Conservation (phyloP, 1,284 basidiomycete genomes). For the Hemileia vastatrix region DNA sequence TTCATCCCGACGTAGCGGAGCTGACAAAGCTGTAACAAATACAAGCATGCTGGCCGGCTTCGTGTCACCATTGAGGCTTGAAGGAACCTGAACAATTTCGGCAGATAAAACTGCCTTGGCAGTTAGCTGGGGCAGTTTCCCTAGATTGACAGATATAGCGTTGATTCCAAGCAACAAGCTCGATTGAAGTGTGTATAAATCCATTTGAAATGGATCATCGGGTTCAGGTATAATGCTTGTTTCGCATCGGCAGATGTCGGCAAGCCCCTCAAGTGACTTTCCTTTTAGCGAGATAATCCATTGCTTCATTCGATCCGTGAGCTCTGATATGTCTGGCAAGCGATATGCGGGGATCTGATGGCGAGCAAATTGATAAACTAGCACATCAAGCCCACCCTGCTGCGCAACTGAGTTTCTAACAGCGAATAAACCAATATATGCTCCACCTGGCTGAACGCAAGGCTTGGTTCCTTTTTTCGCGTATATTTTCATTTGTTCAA, state of each 20-base stretch:
- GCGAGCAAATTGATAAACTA: conserved; percentile 51
- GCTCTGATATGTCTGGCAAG: conserved; percentile 48
- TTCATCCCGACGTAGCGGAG: conserved; percentile 38
- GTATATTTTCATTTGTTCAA: conserved; percentile 49
- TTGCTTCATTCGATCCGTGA: conserved; percentile 45
- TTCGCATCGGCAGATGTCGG: conserved; percentile 46
- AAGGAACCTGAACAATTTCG: conserved; percentile 49
- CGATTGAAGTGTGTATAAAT: conserved; percentile 49
- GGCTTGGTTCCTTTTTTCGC: conserved; percentile 49
- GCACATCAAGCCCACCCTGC: conserved; percentile 46
- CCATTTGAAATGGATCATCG: conserved; percentile 41
- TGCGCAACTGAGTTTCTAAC: conserved; percentile 46
- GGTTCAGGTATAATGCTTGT: conserved; percentile 34
- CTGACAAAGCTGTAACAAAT: conserved; percentile 48
- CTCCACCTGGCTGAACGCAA: conserved; percentile 50
- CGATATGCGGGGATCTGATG: conserved; percentile 52
- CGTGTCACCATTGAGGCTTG: conserved; percentile 39
- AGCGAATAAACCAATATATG: conserved; percentile 50
- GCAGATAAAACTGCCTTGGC: conserved; percentile 47
- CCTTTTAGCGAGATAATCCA: conserved; percentile 47
- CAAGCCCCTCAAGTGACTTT: conserved; percentile 47
- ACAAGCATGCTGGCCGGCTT: conserved; percentile 46
- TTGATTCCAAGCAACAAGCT: conserved; percentile 49
- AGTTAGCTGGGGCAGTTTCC: conserved; percentile 48
- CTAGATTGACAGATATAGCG: conserved; percentile 47